Conservation (phyloP, 306 rosid species). For the Quercus engelmannii region DNA sequence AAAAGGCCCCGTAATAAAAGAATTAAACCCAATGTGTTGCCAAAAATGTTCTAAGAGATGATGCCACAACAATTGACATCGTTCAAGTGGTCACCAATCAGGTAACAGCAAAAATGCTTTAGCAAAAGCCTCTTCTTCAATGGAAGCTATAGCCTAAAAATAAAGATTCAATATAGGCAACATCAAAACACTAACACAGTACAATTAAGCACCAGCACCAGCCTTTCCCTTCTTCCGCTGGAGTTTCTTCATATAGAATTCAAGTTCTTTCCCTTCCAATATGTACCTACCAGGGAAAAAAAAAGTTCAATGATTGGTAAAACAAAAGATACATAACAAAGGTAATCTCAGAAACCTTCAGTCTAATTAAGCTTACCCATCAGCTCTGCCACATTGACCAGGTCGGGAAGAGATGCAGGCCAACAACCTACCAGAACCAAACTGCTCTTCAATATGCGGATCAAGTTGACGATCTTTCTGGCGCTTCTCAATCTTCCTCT, state of each 20-base stretch:
- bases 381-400: conserved; percentile 52
- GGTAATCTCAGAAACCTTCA: background rate
- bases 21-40: background rate
- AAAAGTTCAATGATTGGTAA: background rate
- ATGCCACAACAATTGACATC: background rate
- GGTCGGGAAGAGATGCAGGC: conserved; percentile 56
- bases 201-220: conserved; percentile 26
- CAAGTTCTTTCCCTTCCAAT: conserved; percentile 47
- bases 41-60: background rate
- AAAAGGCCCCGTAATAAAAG: background rate
- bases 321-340: background rate
- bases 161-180: background rate
- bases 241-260: conserved; percentile 46
- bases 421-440: conserved; percentile 40
- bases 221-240: conserved; percentile 43
- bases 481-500: conserved; percentile 42
- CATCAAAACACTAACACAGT: background rate
- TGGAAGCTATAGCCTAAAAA: background rate
- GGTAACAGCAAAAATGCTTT: background rate
- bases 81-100: background rate
- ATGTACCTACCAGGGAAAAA: conserved; percentile 22
- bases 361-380: conserved; percentile 30
- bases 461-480: conserved; percentile 38
- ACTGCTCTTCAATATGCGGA: conserved; percentile 45
- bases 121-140: background rate